Percentiles rank a stretch among this genome's conserved stretches.
Conservation (phyloP, 495 filamentous ascomycete species). For the Hypoxylon perforatum region DNA sequence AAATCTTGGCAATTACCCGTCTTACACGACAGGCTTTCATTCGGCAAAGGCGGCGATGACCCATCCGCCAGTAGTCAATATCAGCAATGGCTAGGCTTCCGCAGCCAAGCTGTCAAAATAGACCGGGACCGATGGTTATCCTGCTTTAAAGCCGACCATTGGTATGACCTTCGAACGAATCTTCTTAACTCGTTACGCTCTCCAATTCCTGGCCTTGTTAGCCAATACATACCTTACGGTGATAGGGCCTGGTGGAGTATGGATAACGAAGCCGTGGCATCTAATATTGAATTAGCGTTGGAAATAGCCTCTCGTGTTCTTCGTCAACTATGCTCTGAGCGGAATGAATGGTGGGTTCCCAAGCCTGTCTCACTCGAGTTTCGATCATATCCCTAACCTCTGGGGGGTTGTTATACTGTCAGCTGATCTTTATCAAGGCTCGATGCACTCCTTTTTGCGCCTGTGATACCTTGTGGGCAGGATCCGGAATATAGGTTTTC, state of each 20-base stretch:
- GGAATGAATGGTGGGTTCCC: conserved; percentile 6
- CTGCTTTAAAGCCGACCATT: conserved; percentile 1
- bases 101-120: not conserved
- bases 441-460: conserved; percentile 1
- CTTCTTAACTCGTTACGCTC: not conserved
- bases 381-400: no score
- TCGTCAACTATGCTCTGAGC: conserved; percentile 2
- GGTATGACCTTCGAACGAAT: conserved; percentile 17
- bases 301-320: conserved; percentile 9
- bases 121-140: conserved; percentile 6
- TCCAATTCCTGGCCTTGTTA: conserved; percentile 11
- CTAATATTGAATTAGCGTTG: not conserved
- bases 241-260: conserved; percentile 17
- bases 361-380: no score
- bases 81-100: conserved; percentile 4
- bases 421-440: conserved; percentile 21
- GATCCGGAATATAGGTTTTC: not conserved
- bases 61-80: not conserved
- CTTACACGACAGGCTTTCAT: conserved; percentile 1
- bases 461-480: not conserved
- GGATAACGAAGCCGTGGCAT: conserved; percentile 8
- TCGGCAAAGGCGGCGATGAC: not conserved
- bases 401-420: not conserved
- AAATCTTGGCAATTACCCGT: not conserved
- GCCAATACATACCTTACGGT: not conserved